Evolutionary conservation across 208 protist species (phyloP), one percentile per base, ranked within the genome.

Genomic region (Trypanosoma vivax): DNA sequence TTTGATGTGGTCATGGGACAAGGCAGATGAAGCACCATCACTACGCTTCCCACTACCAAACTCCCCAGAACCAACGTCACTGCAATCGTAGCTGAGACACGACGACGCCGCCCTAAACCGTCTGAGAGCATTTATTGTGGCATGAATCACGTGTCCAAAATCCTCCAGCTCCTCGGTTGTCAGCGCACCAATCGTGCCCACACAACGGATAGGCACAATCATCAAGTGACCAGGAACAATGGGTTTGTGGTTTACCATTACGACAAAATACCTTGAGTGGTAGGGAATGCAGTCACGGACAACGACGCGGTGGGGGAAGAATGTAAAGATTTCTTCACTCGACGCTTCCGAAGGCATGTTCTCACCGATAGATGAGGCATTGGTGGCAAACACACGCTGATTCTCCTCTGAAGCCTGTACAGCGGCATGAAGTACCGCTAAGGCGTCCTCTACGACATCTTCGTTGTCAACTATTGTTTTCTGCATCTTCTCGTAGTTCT

Each of bases 231-330:
- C 40, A 14, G 76, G 79, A 14, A 83, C 79, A 49, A 93, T 83
- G 7, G 86, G 86, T 64, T 79, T 88, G 38, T 88, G 61, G 48
- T 90, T 93, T 24, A 90, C 82, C 49, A 93, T 41, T 10, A 93
- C 81, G 33, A 69, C 74, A 54, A 90, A 90, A 68, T 84, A 54
- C 10, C 24, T 5, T 18, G 76, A 79, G 49, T 68, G 65, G 45
- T 75, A 88, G 10, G 79, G 72, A 18, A 93, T 73, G 46, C 62
- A 68, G 16, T 64, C 70, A 1, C 34, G 57, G 4, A 75, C 71
- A 5, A 51, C 23, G n/a, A 82, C 54, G 11, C 39, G 24, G 62
- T 74, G 65, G 2, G 86, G 86, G 51, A 67, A 72, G 28, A 79
- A 75, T 25, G 45, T 70, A 82, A 60, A 93, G 76, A 27, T 4